A percentile compares a stretch with the other conserved stretches of the same genome.
phyloP scores from a whole-genome alignment of 345 rosid genomes.

The Reutealis trisperma region DNA sequence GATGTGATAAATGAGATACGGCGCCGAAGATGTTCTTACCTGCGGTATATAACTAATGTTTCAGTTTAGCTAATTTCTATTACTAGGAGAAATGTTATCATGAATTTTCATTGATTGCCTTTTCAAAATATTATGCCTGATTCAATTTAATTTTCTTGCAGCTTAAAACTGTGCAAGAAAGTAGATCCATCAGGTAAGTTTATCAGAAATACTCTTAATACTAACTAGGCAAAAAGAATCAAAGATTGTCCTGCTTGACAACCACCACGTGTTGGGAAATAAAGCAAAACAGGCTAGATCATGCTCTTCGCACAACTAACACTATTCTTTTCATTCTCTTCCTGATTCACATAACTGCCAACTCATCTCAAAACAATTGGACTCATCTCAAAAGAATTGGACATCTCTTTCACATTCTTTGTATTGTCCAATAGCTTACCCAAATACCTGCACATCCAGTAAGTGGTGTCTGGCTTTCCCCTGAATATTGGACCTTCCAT shows the following conservation, averaged over 20 bases:
- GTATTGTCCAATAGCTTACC: neutral
- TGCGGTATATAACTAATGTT: slow-evolving; percentile 53
- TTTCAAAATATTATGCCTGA: neutral
- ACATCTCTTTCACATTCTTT: neutral
- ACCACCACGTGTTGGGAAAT: no score
- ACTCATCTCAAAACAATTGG: neutral
- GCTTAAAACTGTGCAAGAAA: slow-evolving; percentile 81
- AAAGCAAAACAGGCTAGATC: neutral
- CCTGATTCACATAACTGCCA: neutral
- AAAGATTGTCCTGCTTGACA: neutral
- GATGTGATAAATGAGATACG: slow-evolving; percentile 86
- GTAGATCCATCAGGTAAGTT: slow-evolving; percentile 90
- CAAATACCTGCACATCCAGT: neutral
- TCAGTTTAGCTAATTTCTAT: neutral
- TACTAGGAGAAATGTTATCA: neutral
- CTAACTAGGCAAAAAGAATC: neutral
- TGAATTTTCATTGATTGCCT: neutral
- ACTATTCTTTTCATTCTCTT: neutral
- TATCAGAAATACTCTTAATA: slow-evolving; percentile 12
- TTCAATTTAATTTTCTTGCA: slow-evolving; percentile 37
- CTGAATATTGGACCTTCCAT: neutral
- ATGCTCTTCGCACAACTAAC: neutral
- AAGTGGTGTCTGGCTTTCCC: neutral
- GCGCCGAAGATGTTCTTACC: slow-evolving; percentile 83
- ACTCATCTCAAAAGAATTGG: neutral